Evolutionary conservation across 2,329 filamentous ascomycete species (phyloP).

Genomic region (Fusarium mexicanum): DNA sequence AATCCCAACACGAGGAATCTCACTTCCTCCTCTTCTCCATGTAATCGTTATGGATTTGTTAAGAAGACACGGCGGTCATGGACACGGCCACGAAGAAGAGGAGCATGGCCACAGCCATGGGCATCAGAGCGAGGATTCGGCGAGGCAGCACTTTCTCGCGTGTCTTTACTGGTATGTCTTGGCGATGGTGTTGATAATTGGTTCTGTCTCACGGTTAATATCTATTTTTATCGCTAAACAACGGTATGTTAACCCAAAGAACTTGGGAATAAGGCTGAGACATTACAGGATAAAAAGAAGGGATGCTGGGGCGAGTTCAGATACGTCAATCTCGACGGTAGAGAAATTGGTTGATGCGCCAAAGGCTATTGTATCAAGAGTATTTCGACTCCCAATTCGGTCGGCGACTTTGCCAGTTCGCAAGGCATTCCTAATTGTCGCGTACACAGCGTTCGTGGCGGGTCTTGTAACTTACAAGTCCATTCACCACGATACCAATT

Average conservation of each 20-base stretch:
- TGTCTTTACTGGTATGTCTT: constrained; percentile 41
- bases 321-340: constrained; percentile 16
- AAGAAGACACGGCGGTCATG: constrained; percentile 37
- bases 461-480: constrained; percentile 40
- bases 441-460: constrained; percentile 35
- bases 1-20: constrained; percentile 15
- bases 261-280: not conserved
- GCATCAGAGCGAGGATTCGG: constrained; percentile 37
- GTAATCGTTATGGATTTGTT: constrained; percentile 27
- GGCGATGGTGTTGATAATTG: constrained; percentile 24
- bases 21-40: not conserved
- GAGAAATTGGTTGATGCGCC: constrained; percentile 31
- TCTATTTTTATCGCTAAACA: constrained; percentile 35
- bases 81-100: constrained; percentile 27
- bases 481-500: constrained; percentile 42
- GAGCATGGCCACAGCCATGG: constrained; percentile 36
- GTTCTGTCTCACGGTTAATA: constrained; percentile 24
- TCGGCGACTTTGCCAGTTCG: constrained; percentile 27
- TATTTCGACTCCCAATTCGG: constrained; percentile 20
- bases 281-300: constrained; percentile 27
- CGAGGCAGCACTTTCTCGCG: constrained; percentile 40
- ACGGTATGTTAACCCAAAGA: constrained; percentile 25
- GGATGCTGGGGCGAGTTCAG: constrained; percentile 20
- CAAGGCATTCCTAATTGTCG: constrained; percentile 19
- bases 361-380: constrained; percentile 3